A percentile compares a stretch with the other conserved stretches of the same genome.
These are phyloP conservation scores for Linnemannia hyalina DNA, from an alignment of 192 early-diverging fungal species.

Conservation along the genomic window DNA sequence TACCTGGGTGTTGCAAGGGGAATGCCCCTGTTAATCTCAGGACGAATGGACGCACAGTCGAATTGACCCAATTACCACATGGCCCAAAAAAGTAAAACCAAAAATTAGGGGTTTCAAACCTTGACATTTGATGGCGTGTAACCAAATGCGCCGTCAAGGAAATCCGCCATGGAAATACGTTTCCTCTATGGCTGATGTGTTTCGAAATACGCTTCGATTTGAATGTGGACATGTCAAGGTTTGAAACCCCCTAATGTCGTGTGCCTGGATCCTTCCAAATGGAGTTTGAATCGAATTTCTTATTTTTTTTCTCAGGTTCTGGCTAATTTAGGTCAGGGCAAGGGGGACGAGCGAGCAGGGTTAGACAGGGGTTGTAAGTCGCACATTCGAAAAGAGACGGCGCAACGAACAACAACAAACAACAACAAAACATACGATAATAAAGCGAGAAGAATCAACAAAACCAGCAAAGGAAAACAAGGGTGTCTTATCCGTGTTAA, in stretches of 20 bases:
- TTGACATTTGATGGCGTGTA: too few relatives aligned
- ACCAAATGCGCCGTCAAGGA: too few relatives aligned
- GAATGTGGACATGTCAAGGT: too few relatives aligned
- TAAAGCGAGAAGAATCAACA: background rate
- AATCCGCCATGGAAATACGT: too few relatives aligned
- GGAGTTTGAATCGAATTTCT: background rate
- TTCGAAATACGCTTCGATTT: too few relatives aligned
- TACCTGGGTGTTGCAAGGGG: too few relatives aligned
- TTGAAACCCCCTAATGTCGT: too few relatives aligned
- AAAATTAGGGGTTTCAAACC: background rate
- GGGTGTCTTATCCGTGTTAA: background rate
- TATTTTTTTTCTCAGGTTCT: background rate
- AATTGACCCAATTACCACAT: background rate
- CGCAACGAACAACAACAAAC: background rate
- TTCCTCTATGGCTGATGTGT: too few relatives aligned
- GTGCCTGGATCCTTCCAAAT: conserved; percentile 10
- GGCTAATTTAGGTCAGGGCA: background rate
- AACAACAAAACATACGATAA: background rate
- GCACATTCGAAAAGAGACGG: background rate
- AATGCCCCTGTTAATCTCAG: too few relatives aligned
- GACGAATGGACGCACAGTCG: background rate
- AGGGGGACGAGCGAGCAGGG: background rate
- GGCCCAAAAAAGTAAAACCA: background rate
- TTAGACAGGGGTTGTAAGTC: background rate
- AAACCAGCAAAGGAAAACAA: too few relatives aligned